Evolutionary conservation across 2,329 filamentous ascomycete genomes (phyloP), one percentile per base, ranked within the genome.

Genomic region (Pseudogymnoascus sp.): DNA sequence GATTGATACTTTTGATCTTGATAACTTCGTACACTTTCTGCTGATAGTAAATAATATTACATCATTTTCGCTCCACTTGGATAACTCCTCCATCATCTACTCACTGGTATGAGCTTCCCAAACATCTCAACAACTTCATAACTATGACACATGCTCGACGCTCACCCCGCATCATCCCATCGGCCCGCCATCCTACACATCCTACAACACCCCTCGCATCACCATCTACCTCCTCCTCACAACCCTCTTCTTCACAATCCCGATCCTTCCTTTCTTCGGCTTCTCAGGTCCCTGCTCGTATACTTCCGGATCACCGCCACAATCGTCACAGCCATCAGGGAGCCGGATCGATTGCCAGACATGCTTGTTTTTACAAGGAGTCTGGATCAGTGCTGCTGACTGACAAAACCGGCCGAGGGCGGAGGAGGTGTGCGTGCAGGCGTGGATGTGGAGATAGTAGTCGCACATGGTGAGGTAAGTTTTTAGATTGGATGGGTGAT

Each of bases 391-490:
- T 8, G 52, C 28, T 19, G 52, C 52, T 35, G 28, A 33, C 28
- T 7, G 33, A 15, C 52, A 57, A 28, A 33, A 35, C 9, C 52
- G 28, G 8, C 52, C 52, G 12, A 57, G 52, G 19, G 52, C 15
- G 9, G 52, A 33, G 28, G 52, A 33, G 26, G 28, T 33, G 33
- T 57, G 52, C 2, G 28, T 33, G 15, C 52, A 57, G 0, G 28
- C 28, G 33, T 57, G 52, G 26, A 57, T 57, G 5, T 33, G 28
- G 28, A 57, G 52, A 1, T 57, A 57, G 26, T 57, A 57, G 52
- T 57, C 52, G 10, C 52, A 57, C 52, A 57, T 57, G 15, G 10
- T 57, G 52, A 35, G 52, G 52, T 21, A 10, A 35, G 52, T 28
- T n/a, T 8, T 19, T 1, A 23, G 10, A 23, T 7, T 18, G 13